A percentile compares a stretch with the other conserved stretches of the same genome.
Conservation (phyloP, 2,329 filamentous ascomycete species). For the Alternaria panax region DNA sequence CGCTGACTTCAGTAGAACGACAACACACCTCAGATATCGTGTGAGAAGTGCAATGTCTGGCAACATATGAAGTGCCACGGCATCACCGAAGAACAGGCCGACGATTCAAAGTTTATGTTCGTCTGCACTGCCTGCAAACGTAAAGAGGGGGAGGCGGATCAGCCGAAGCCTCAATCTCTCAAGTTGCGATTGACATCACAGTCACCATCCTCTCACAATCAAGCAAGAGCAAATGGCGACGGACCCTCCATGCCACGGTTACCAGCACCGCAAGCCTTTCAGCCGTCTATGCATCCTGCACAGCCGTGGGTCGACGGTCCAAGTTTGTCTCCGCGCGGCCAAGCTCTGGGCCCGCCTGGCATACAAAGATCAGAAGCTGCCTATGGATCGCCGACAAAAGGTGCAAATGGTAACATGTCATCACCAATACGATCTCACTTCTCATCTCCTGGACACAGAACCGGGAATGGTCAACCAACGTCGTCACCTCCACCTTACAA, state of each 20-base stretch:
- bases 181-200: slow-evolving; percentile 64
- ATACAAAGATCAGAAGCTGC: slow-evolving; percentile 49
- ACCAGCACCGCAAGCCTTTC: slow-evolving; percentile 27
- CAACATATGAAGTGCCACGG: slow-evolving; percentile 93
- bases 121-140: slow-evolving; percentile 80
- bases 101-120: slow-evolving; percentile 79
- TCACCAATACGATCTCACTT: slow-evolving; percentile 35
- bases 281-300: slow-evolving; percentile 29
- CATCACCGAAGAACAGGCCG: slow-evolving; percentile 79
- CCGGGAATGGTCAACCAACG: slow-evolving; percentile 29
- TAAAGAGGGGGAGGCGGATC: slow-evolving; percentile 68
- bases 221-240: slow-evolving; percentile 28
- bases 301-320: slow-evolving; percentile 53
- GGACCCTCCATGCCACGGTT: slow-evolving; percentile 20
- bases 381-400: slow-evolving; percentile 42
- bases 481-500: slow-evolving; percentile 47
- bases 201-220: slow-evolving; percentile 49
- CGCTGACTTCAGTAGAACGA: slow-evolving; percentile 68
- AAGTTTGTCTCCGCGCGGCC: slow-evolving; percentile 55
- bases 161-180: slow-evolving; percentile 68
- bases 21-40: slow-evolving; percentile 90
- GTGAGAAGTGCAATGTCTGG: slow-evolving; percentile 94
- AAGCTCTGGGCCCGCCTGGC: slow-evolving; percentile 53
- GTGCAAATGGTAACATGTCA: slow-evolving; percentile 36
- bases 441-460: slow-evolving; percentile 29